Base-by-base conservation (phyloP, 1,284 basidiomycete genomes). In the Microbotryum silenes-acaulis region DNA sequence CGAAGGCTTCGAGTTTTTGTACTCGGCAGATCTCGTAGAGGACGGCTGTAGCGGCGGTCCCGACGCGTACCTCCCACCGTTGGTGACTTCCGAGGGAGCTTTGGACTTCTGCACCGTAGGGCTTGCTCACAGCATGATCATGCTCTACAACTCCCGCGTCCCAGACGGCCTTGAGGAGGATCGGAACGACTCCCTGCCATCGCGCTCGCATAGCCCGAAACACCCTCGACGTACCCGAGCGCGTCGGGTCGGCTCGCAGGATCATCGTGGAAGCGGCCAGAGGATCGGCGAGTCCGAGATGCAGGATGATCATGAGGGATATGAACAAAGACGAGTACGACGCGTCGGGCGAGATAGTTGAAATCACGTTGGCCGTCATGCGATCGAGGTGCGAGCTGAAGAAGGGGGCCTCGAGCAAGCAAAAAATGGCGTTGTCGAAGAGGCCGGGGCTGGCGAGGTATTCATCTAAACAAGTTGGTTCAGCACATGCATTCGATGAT, bases 21-120 rank as follows among this genome's bases (percentile, higher is more conserved):
- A 93, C 87, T 51, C 90, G 81, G 74, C 89, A 92, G 9, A 94
- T 86, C 75, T 97, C 91, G 72, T 94, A 97, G 62, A 97, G 79
- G 47, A 96, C 76, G 62, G 80, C 80, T 4, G 91, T 82, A 20
- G 86, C 67, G 1, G 63, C 59, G 5, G 65, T 66, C 18, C 67
- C 67, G 10, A 67, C 60, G 2, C 67, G 33, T 29, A 64, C 65
- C 49, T 64, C 65, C 67, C 67, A 69, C 14, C 82, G 37, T 42
- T 42, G 37, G 37, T 42, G 37, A 14, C 33, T n/a, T 65, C 65
- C 3, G 54, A 61, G 14, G 91, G 79, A 60, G 83, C 78, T 67
- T 87, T 79, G 44, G 93, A 75, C 4, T 87, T 85, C 23, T 58
- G 47, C 51, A 57, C 64, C 37, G 37, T 42, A 42, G 14, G 37